Evolutionary conservation across 2,329 filamentous ascomycete species (phyloP).

Genomic region (Moelleriella libera): DNA sequence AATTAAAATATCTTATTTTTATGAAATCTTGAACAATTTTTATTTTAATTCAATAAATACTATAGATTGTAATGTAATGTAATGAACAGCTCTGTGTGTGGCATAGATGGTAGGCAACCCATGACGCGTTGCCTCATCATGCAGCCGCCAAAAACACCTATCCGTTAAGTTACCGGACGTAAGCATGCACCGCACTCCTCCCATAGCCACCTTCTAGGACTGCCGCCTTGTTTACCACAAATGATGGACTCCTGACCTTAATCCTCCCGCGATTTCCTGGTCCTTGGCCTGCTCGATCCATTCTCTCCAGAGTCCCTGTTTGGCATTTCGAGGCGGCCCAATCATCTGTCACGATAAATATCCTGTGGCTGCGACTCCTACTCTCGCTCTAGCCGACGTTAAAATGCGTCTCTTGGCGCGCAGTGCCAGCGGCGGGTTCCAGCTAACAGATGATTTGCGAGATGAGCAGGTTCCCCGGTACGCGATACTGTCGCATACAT

Average conservation of each 20-base stretch:
- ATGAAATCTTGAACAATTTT: no score
- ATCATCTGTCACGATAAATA: not conserved
- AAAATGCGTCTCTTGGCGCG: not conserved
- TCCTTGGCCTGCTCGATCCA: not conserved
- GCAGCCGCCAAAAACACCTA: no score
- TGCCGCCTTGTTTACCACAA: not conserved
- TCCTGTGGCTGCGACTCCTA: not conserved
- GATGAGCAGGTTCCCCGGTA: constrained; percentile 2
- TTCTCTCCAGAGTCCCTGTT: not conserved
- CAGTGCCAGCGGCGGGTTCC: not conserved
- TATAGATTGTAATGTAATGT: no score
- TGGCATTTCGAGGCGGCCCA: not conserved
- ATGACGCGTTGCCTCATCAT: no score
- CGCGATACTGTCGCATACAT: constrained; percentile 7
- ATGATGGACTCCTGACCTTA: not conserved
- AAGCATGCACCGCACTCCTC: not conserved
- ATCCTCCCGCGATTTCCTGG: not conserved
- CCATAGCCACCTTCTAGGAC: not conserved
- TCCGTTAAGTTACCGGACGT: no score
- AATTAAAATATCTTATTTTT: no score
- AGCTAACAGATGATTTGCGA: not conserved
- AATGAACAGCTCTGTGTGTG: no score
- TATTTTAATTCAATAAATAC: no score
- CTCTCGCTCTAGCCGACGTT: not conserved
- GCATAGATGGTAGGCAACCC: no score